Evolutionary conservation across 257 asterid species (phyloP).

Genomic region (Solanum arcanum): DNA sequence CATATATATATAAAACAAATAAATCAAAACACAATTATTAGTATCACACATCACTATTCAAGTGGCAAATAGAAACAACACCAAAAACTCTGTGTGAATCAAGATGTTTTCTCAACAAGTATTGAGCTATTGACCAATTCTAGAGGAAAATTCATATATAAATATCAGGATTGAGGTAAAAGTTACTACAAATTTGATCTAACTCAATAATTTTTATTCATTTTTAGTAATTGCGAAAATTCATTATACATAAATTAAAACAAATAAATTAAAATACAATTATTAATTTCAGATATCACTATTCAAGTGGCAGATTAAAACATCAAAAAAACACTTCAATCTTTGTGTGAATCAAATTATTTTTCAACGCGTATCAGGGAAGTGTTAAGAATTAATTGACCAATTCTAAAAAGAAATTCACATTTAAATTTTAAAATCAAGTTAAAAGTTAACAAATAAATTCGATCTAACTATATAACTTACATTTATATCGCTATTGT

Average conservation of each 20-base stretch:
- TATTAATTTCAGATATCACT: neutral
- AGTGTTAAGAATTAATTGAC: neutral
- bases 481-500: neutral
- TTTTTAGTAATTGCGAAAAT: too few species aligned
- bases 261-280: too few species aligned
- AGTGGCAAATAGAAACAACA: neutral
- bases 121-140: neutral
- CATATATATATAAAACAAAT: too few species aligned
- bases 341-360: neutral
- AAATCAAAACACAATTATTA: neutral
- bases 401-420: neutral
- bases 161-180: too few species aligned
- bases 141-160: neutral
- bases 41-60: neutral
- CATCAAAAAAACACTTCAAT: neutral
- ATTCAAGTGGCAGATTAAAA: too few species aligned
- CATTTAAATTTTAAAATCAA: too few species aligned
- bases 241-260: too few species aligned
- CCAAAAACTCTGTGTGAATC: neutral
- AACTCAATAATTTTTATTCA: too few species aligned
- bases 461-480: neutral
- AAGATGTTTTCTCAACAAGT: neutral
- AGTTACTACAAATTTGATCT: too few species aligned
- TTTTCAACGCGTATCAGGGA: neutral
- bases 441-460: neutral